Evolutionary conservation across 257 asterid species (phyloP).

Genomic region (Ligustrum vulgare): DNA sequence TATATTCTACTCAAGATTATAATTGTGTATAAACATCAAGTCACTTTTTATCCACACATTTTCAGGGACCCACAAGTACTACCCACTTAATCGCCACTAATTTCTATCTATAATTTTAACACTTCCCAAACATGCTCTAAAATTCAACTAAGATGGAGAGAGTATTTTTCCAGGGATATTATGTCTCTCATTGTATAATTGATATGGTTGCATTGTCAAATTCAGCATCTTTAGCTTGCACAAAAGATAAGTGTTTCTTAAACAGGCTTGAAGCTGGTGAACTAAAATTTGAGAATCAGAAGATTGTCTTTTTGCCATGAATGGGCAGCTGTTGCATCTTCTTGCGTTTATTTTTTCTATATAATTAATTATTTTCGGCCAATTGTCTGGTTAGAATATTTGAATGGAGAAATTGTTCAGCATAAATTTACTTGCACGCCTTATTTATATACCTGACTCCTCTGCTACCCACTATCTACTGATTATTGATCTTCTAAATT

Average conservation of each 20-base stretch:
- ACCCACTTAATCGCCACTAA: no score
- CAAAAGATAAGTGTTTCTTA: no score
- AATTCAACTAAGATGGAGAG: background rate
- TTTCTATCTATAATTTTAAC: no score
- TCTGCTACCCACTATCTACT: constrained; percentile 9
- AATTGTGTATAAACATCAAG: no score
- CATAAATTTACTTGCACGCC: background rate
- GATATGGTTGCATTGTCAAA: background rate
- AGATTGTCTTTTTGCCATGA: background rate
- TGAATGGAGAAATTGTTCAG: constrained; percentile 13
- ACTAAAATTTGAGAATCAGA: background rate
- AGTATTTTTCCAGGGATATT: background rate
- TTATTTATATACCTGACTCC: background rate
- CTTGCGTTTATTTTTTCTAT: background rate
- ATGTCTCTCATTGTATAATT: background rate
- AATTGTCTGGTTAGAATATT: background rate
- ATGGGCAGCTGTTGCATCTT: background rate
- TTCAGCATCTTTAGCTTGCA: background rate
- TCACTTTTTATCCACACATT: no score
- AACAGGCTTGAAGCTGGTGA: background rate
- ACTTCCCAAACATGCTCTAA: no score
- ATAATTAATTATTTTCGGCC: constrained; percentile 12
- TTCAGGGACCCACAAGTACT: no score
- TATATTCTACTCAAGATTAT: no score
- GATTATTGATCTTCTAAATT: constrained; percentile 33